Base-by-base conservation (phyloP, 169 alveolate genomes). In the Plasmodium falciparum region DNA sequence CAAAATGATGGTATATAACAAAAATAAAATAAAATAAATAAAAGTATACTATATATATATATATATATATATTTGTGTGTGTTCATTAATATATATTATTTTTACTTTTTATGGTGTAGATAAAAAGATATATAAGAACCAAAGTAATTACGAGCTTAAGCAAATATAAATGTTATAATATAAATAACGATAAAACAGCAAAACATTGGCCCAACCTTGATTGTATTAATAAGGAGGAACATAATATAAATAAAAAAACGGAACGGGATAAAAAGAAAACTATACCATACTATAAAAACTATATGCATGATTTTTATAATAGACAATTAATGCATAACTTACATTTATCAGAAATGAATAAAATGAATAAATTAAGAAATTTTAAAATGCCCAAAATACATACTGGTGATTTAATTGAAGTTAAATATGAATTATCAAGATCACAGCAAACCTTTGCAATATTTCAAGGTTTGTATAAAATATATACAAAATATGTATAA, bases 371-470 rank as follows among this genome's bases (percentile, higher is more conserved):
- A 66, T 74, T 90, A 62, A 76, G 97, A 58, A 94, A 94, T 71
- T 94, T 94, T 59, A 94, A 91, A 72, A 94, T 94, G 90, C 74
- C 92, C 4, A 50, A 50, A 29, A 74, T 78, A 5, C 75, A 61
- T 73, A 61, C 93, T 52, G 97, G 97, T 3, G 97, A 94, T 58
- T 69, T 94, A 59, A 74, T 94, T 8, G 97, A 94, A 56, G 95
- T 94, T 15, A 94, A 94, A 69, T 94, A 94, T 52, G 97, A 94
- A 59, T 89, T 94, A 29, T 94, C 97, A 9, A 58, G 97, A 20
- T 93, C 97, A 1, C 96, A 94, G 74, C 97, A 94, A 67, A 94
- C 97, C 13, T 94, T 89, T 52, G 97, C 97, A n/a, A 88, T 85
- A 5, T 94, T 94, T 62, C 93, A 91, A 66, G 97, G 97, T 94